Evolutionary conservation across 768 basidiomycete genomes (phyloP).

Genomic region (Kwoniella heveanensis): DNA sequence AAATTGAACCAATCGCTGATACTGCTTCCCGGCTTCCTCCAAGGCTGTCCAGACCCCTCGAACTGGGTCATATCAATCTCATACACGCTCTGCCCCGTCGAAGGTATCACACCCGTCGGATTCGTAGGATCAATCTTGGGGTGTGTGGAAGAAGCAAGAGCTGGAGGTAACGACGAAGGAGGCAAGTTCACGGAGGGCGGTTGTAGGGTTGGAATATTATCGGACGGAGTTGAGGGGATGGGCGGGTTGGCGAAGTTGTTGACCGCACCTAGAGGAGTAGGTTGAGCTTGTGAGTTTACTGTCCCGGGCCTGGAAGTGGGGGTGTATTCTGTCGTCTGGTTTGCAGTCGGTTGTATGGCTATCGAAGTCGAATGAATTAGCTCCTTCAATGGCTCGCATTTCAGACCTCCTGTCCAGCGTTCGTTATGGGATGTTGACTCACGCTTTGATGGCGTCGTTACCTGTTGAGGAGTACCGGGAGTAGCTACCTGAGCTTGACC

Average conservation of each 20-base stretch:
- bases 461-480: slow-evolving; percentile 15
- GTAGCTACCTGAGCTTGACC: slow-evolving; percentile 19
- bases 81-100: slow-evolving; percentile 62
- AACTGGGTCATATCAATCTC: slow-evolving; percentile 70
- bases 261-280: slow-evolving; percentile 8
- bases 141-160: slow-evolving; percentile 63
- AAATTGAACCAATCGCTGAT: slow-evolving; percentile 99
- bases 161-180: slow-evolving; percentile 50
- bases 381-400: too few species aligned
- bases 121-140: slow-evolving; percentile 72
- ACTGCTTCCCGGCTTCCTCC: slow-evolving; percentile 89
- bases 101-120: slow-evolving; percentile 67
- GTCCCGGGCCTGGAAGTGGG: slow-evolving; percentile 42
- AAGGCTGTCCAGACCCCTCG: slow-evolving; percentile 73
- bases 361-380: too few species aligned
- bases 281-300: background rate
- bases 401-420: too few species aligned
- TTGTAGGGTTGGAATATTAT: slow-evolving; percentile 34
- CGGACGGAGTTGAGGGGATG: slow-evolving; percentile 33
- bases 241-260: slow-evolving; percentile 28
- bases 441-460: slow-evolving; percentile 9
- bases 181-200: slow-evolving; percentile 31
- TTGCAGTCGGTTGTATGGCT: slow-evolving; percentile 26
- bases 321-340: slow-evolving; percentile 54
- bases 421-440: background rate